Conservation (phyloP, 2,329 filamentous ascomycete genomes). For the Colletotrichum trifolii region DNA sequence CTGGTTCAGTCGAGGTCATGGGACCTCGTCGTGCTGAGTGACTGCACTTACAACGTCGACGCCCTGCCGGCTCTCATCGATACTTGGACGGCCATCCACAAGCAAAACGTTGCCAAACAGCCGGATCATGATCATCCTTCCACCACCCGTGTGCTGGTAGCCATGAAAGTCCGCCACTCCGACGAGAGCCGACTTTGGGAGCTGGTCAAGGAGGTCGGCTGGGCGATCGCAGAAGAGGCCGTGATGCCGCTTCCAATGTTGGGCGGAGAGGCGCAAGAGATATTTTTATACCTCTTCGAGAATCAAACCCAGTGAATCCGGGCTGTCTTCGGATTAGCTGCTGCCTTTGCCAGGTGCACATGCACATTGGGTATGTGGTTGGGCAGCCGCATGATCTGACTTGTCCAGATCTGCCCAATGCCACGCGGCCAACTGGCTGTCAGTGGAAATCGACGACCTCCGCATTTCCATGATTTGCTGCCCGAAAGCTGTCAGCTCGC, state of each 20-base stretch:
- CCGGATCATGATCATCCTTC: slow-evolving; percentile 25
- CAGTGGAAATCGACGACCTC: not conserved
- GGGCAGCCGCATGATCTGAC: slow-evolving; percentile 10
- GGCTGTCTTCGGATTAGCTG: not conserved
- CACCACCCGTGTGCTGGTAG: slow-evolving; percentile 60
- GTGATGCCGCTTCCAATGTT: slow-evolving; percentile 59
- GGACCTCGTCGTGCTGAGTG: slow-evolving; percentile 67
- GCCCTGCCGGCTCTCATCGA: slow-evolving; percentile 64
- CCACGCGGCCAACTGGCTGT: slow-evolving; percentile 10
- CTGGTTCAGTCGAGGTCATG: slow-evolving; percentile 53
- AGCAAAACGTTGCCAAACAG: slow-evolving; percentile 44
- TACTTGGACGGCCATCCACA: slow-evolving; percentile 62
- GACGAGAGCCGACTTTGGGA: slow-evolving; percentile 62
- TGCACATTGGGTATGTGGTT: slow-evolving; percentile 8
- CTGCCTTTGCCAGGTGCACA: too few relatives aligned
- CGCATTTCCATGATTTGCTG: slow-evolving; percentile 6
- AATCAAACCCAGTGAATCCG: not conserved
- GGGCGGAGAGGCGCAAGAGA: slow-evolving; percentile 54
- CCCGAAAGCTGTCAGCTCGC: slow-evolving; percentile 1
- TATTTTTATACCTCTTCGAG: slow-evolving; percentile 65
- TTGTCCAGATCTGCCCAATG: not conserved
- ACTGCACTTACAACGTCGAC: slow-evolving; percentile 72
- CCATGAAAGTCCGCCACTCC: slow-evolving; percentile 66
- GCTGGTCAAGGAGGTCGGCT: slow-evolving; percentile 57
- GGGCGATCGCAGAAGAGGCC: slow-evolving; percentile 55